phyloP scores from a whole-genome alignment of 495 filamentous ascomycete genomes.

The Pyrenopolyporus hunteri region DNA sequence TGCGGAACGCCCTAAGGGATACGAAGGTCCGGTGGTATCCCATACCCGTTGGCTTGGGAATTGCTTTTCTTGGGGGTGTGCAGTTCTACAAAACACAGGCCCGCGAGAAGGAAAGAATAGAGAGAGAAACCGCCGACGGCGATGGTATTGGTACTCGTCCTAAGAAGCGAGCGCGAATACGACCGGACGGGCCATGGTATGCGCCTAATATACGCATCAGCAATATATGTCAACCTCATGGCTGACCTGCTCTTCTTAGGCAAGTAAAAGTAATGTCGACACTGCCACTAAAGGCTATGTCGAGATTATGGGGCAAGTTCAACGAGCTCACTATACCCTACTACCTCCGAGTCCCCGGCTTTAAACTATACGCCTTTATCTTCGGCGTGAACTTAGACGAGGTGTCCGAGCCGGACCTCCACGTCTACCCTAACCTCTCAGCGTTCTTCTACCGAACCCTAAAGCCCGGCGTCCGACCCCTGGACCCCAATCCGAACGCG shows the following conservation, averaged over 20 bases:
- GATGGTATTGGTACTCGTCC: slow-evolving; percentile 49
- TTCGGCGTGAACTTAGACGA: slow-evolving; percentile 95
- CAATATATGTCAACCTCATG: slow-evolving; percentile 1
- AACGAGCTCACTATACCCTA: slow-evolving; percentile 93
- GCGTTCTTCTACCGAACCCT: slow-evolving; percentile 96
- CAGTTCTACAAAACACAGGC: slow-evolving; percentile 81
- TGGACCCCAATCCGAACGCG: slow-evolving; percentile 79
- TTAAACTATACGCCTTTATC: slow-evolving; percentile 87
- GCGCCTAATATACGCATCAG: slow-evolving; percentile 12
- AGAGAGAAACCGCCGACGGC: slow-evolving; percentile 54
- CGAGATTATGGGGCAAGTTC: slow-evolving; percentile 90
- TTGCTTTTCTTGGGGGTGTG: slow-evolving; percentile 81
- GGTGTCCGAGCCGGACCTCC: slow-evolving; percentile 84
- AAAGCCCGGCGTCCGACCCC: slow-evolving; percentile 86
- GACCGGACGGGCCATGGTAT: slow-evolving; percentile 88
- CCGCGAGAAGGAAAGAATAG: slow-evolving; percentile 61
- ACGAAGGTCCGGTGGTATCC: slow-evolving; percentile 93
- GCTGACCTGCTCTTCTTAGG: slow-evolving; percentile 53
- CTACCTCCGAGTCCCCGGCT: slow-evolving; percentile 90
- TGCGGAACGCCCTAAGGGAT: slow-evolving; percentile 54
- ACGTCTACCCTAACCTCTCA: slow-evolving; percentile 87
- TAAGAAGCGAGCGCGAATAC: slow-evolving; percentile 70
- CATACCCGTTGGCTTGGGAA: slow-evolving; percentile 90
- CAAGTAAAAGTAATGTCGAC: slow-evolving; percentile 97
- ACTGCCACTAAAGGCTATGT: slow-evolving; percentile 90